Conservation (phyloP, 2,329 filamentous ascomycete species). For the Hirsutella thompsonii region DNA sequence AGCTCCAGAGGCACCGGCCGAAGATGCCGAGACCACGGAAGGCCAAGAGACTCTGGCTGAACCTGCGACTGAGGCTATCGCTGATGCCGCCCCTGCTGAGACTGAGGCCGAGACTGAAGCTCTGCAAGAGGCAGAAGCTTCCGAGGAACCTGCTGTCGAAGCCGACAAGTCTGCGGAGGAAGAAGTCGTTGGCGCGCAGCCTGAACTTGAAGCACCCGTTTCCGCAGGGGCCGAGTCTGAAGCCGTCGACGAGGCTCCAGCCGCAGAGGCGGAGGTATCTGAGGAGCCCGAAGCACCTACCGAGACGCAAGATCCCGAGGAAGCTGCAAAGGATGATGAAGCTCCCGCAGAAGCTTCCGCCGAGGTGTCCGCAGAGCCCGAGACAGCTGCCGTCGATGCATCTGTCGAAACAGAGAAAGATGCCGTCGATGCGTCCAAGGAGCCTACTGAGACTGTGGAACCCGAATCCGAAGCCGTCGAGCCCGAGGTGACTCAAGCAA, state of each 20-base stretch:
- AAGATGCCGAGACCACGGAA: too few relatives aligned
- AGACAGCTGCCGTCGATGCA: too few relatives aligned
- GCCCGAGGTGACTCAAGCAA: not conserved
- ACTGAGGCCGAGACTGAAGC: constrained; percentile 1
- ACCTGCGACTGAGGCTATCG: constrained; percentile 1
- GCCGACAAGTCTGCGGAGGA: too few relatives aligned
- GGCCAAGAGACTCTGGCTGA: too few relatives aligned
- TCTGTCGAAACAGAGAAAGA: constrained; percentile 2
- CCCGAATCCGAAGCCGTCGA: too few relatives aligned
- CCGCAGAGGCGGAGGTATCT: constrained; percentile 8
- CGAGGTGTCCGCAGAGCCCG: not conserved
- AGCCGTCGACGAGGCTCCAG: too few relatives aligned
- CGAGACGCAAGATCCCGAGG: constrained; percentile 7
- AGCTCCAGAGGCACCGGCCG: not conserved
- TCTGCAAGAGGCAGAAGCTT: not conserved
- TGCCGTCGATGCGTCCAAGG: constrained; percentile 6
- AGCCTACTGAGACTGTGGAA: not conserved
- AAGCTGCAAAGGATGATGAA: too few relatives aligned
- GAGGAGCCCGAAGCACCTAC: constrained; percentile 1
- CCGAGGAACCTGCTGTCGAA: too few relatives aligned
- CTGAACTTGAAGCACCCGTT: not conserved
- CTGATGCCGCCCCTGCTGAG: constrained; percentile 4
- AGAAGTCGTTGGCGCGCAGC: too few relatives aligned
- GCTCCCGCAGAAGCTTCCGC: too few relatives aligned
- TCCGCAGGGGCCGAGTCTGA: not conserved